phyloP scores from a whole-genome alignment of 75 land plant species.

The Sequoiadendron giganteum region DNA sequence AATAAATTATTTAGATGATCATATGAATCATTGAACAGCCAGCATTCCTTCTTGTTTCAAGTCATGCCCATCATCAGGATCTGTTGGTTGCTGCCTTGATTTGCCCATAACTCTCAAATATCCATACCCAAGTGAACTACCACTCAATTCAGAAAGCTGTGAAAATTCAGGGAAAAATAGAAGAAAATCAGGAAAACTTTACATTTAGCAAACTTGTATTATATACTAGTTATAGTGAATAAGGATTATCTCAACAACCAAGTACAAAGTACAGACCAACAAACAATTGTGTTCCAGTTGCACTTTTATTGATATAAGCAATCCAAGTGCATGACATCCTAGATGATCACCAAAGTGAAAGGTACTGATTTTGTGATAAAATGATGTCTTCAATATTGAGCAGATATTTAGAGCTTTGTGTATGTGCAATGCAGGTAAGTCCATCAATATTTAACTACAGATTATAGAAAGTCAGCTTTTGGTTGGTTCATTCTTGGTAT shows the following conservation, averaged over 20 bases:
- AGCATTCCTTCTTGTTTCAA: constrained; percentile 15
- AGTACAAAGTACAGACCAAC: neutral
- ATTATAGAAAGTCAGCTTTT: too few relatives aligned
- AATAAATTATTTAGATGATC: neutral
- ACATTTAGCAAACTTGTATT: neutral
- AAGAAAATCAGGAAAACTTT: neutral
- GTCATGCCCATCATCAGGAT: constrained; percentile 47
- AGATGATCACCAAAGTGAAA: neutral
- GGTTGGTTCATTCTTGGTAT: too few relatives aligned
- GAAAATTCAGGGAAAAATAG: constrained; percentile 7
- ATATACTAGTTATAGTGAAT: neutral
- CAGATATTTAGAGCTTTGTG: neutral
- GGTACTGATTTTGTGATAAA: neutral
- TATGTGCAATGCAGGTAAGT: neutral
- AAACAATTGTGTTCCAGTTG: neutral
- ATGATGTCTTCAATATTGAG: neutral
- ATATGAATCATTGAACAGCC: neutral
- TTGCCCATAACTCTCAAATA: constrained; percentile 53
- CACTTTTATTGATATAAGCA: neutral
- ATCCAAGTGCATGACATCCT: neutral
- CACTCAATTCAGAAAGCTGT: constrained; percentile 85
- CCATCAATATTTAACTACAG: neutral
- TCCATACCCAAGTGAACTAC: constrained; percentile 96
- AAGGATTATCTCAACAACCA: neutral
- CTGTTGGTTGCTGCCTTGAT: constrained; percentile 50